These are phyloP conservation scores for Pyrenochaeta sp. DNA, from an alignment of 2,329 filamentous ascomycete species.

Conservation along the genomic window DNA sequence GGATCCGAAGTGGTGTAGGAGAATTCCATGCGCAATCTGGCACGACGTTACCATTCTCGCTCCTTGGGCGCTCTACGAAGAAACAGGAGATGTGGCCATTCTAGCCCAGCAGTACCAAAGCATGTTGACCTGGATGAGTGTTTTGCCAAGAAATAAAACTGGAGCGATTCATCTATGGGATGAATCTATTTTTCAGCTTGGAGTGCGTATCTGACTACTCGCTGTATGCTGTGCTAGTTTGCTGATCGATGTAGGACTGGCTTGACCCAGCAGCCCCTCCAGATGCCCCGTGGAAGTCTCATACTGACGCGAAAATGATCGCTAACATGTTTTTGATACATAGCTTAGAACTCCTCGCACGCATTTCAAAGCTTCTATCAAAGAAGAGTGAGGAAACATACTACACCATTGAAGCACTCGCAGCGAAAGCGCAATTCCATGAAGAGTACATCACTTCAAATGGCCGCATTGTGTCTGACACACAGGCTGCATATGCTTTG, in stretches of 20 bases:
- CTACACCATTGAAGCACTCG: neutral
- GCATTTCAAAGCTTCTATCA: neutral
- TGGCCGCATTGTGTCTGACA: slow-evolving; percentile 4
- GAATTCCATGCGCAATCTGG: slow-evolving; percentile 40
- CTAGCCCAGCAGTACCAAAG: slow-evolving; percentile 1
- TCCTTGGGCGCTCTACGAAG: slow-evolving; percentile 32
- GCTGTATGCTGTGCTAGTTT: neutral
- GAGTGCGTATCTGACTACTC: neutral
- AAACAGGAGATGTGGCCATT: neutral
- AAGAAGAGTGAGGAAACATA: neutral
- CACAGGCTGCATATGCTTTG: slow-evolving; percentile 4
- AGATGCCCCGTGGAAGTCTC: slow-evolving; percentile 18
- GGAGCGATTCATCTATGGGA: slow-evolving; percentile 4
- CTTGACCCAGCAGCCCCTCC: slow-evolving; percentile 12
- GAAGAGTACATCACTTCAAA: slow-evolving; percentile 5
- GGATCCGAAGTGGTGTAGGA: neutral
- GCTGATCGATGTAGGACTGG: slow-evolving; percentile 9
- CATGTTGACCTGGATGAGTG: slow-evolving; percentile 6
- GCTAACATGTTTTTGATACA: slow-evolving; percentile 3
- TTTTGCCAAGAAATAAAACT: slow-evolving; percentile 2
- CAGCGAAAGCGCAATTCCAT: neutral
- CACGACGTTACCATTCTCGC: slow-evolving; percentile 45
- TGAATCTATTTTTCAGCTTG: slow-evolving; percentile 1
- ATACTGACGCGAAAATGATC: slow-evolving; percentile 3
- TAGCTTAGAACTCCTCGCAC: neutral